Percentiles rank a stretch among this genome's conserved stretches.
These are phyloP conservation scores for Pythium pyrilobum DNA, from an alignment of 352 stramenopile species.

Conservation along the genomic window DNA sequence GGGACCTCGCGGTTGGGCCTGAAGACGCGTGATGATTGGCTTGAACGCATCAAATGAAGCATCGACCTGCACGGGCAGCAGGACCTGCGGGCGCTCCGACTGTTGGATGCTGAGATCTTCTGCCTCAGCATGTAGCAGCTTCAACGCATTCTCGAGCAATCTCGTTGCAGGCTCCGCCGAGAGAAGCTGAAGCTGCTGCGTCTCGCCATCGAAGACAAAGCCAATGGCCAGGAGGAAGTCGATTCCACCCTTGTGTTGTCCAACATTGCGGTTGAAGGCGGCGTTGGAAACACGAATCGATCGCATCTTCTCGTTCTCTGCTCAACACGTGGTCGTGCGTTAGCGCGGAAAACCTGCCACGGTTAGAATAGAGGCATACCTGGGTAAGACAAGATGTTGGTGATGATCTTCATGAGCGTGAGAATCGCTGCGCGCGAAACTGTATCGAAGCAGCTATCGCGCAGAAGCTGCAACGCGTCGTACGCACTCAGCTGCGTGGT, in stretches of 20 bases:
- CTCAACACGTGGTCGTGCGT: no score
- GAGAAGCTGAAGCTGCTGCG: slow-evolving; percentile 38
- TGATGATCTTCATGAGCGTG: slow-evolving; percentile 84
- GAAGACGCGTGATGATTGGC: slow-evolving; percentile 66
- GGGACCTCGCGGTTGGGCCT: slow-evolving; percentile 75
- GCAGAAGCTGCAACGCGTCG: slow-evolving; percentile 64
- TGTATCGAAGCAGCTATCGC: slow-evolving; percentile 72
- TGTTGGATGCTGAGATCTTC: slow-evolving; percentile 64
- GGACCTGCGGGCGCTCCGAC: slow-evolving; percentile 40
- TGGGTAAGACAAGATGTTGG: slow-evolving; percentile 77
- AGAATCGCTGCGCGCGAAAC: slow-evolving; percentile 49
- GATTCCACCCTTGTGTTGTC: slow-evolving; percentile 55
- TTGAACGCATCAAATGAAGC: slow-evolving; percentile 77
- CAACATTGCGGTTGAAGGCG: slow-evolving; percentile 67
- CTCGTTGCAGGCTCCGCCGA: slow-evolving; percentile 19
- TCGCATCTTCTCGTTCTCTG: slow-evolving; percentile 79
- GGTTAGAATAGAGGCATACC: slow-evolving; percentile 45
- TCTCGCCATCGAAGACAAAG: slow-evolving; percentile 48
- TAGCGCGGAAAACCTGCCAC: background rate
- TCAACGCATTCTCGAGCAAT: slow-evolving; percentile 42
- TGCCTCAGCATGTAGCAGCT: slow-evolving; percentile 65
- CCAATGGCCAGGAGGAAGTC: slow-evolving; percentile 68
- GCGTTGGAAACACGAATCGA: slow-evolving; percentile 77
- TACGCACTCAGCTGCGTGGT: slow-evolving; percentile 33
- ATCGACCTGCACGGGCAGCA: slow-evolving; percentile 28